phyloP scores from a whole-genome alignment of 805 yeast genomes.

The Starmerella asiatica region DNA sequence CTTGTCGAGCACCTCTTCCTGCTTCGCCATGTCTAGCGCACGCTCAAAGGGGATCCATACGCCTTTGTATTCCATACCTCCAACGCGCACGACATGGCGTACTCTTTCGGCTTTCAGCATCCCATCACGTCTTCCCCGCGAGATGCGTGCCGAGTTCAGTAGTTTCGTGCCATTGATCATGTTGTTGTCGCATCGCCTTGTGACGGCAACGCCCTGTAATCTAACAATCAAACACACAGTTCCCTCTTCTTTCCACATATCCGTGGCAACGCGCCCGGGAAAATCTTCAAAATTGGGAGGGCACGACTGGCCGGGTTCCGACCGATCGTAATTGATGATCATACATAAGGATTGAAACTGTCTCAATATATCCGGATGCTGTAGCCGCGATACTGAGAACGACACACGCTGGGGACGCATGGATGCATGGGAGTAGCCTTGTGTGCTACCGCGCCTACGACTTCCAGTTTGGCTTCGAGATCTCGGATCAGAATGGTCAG shows the following conservation, averaged over 20 bases:
- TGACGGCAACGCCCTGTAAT: slow-evolving; percentile 9
- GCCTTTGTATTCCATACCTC: slow-evolving; percentile 21
- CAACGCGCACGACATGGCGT: slow-evolving; percentile 21
- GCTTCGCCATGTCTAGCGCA: slow-evolving; percentile 19
- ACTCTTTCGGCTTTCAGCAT: slow-evolving; percentile 19
- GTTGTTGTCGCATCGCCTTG: slow-evolving; percentile 22
- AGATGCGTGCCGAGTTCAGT: slow-evolving; percentile 17
- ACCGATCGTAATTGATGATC: neutral
- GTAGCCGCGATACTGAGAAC: neutral
- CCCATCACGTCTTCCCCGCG: slow-evolving; percentile 22
- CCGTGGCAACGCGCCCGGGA: slow-evolving; percentile 5
- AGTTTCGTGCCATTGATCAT: slow-evolving; percentile 24
- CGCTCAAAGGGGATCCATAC: slow-evolving; percentile 24
- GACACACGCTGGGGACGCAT: neutral
- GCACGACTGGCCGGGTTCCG: neutral
- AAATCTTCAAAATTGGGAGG: neutral
- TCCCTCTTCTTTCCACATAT: slow-evolving; percentile 19
- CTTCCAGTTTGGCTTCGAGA: too few species aligned
- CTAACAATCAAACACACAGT: slow-evolving; percentile 20
- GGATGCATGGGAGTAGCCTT: too few species aligned
- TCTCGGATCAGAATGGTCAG: too few species aligned
- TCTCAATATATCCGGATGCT: neutral
- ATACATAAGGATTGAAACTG: neutral
- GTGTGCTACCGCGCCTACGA: too few species aligned
- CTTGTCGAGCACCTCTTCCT: slow-evolving; percentile 13